Conservation (phyloP, 768 basidiomycete genomes). For the Cystoderma amianthinum region DNA sequence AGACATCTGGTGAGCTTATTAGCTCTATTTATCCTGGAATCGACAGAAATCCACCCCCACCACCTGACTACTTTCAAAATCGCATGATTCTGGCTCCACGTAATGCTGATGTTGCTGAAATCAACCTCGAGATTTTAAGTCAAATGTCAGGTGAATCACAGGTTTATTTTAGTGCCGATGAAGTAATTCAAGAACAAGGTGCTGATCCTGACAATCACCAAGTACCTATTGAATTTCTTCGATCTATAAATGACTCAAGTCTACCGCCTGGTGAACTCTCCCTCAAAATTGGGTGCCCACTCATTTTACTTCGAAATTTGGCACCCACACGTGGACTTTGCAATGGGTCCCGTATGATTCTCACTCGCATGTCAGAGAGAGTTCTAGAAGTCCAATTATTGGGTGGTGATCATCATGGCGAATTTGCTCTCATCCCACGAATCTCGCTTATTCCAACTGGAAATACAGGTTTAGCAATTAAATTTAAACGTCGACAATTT, state of each 20-base stretch:
- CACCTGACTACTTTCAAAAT: slow-evolving; percentile 18
- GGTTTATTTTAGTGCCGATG: slow-evolving; percentile 17
- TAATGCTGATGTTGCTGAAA: slow-evolving; percentile 25
- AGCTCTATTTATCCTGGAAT: slow-evolving; percentile 17
- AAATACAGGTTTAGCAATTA: slow-evolving; percentile 13
- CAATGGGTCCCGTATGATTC: slow-evolving; percentile 19
- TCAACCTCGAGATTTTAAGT: slow-evolving; percentile 19
- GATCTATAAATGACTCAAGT: slow-evolving; percentile 19
- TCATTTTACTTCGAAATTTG: slow-evolving; percentile 26
- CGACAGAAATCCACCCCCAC: slow-evolving; percentile 11
- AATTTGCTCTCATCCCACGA: slow-evolving; percentile 27
- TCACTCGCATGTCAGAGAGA: slow-evolving; percentile 9
- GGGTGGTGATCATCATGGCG: slow-evolving; percentile 27
- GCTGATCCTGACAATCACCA: slow-evolving; percentile 10
- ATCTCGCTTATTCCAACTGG: slow-evolving; percentile 16
- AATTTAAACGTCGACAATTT: slow-evolving; percentile 26
- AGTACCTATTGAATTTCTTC: slow-evolving; percentile 22
- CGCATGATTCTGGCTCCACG: slow-evolving; percentile 22
- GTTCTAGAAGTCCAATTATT: slow-evolving; percentile 24
- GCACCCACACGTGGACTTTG: slow-evolving; percentile 17
- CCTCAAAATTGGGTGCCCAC: slow-evolving; percentile 19
- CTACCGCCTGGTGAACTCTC: slow-evolving; percentile 24
- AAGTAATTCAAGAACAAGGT: slow-evolving; percentile 13
- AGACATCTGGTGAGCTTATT: slow-evolving; percentile 14
- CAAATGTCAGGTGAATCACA: slow-evolving; percentile 12